Evolutionary conservation across 306 rosid species (phyloP), one percentile per base, ranked within the genome.

Genomic region (Myrica gale): DNA sequence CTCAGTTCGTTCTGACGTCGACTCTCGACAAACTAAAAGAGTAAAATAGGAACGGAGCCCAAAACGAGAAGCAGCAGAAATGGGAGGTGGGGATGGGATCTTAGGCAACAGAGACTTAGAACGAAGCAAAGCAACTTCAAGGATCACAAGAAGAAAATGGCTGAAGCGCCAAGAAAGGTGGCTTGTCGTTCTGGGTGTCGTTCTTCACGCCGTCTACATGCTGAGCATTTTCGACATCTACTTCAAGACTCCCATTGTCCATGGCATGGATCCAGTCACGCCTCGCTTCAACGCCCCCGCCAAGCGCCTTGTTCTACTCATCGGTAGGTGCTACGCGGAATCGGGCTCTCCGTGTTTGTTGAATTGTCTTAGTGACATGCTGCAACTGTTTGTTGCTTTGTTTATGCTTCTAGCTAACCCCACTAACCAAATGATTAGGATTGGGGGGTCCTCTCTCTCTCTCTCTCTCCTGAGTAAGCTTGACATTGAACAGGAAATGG

Each of bases 171-270:
- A 88, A 39, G 98, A 90, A 85, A 81, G 69, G 74, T 90, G 98
- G 96, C 78, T 92, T 54, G 98, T 92, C n/a, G 82, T 76, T 17
- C 71, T 92, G 5, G 98, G 98, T 21, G 84, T 92, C 6, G 76
- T 87, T 63, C 96, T 92, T 21, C 98, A 92, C 78, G 96, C 98
- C 50, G 88, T 92, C 62, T 92, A 89, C 62, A 89, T 92, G 96
- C 90, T 92, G 71, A 92, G 98, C 82, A 92, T 92, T 79, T 90
- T 92, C 82, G 98, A 92, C 60, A 92, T 92, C 41, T 92, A 92
- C 80, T 92, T 92, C 86, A 92, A 92, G 82, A 76, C 86, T 32
- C 98, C 98, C 78, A 85, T 92, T 75, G 98, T 92, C 7, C 96
- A 75, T 50, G 98, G 98, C 76, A 78, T 92, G 58, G 88, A 90